Evolutionary conservation across 2,329 filamentous ascomycete species (phyloP), one percentile per base, ranked within the genome.

Genomic region (Apiospora pterosperma): DNA sequence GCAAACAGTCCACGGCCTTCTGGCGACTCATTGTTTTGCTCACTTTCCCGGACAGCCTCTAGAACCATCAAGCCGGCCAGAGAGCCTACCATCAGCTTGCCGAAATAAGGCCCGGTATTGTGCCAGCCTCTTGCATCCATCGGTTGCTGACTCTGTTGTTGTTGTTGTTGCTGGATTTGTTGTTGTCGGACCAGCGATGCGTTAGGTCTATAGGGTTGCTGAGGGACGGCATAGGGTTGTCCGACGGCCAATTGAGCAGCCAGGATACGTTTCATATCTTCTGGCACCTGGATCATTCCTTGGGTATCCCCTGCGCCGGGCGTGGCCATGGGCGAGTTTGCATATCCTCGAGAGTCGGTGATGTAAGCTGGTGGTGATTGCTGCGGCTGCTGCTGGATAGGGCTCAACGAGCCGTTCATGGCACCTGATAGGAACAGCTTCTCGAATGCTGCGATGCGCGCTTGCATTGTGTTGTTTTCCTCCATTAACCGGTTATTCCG

Each of bases 21-120:
- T 6, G 88, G 82, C 1, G 83, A 83, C 61, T 91, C 88, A 59
- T 83, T 85, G 71, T 87, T 85, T 74, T 87, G 78, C 77, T 93
- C 86, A 69, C 89, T 80, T 74, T 91, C 86, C 39, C 84, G 84
- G 63, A 94, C 83, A 1, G 92, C 93, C 78, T 97, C 93, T 70
- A 97, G 80, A 38, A 97, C 85, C 94, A 98, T 97, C 21, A 98
- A 82, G 16, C 93, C 93, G 28, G 94, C 95, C 65, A 98, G 85
- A 21, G 94, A 95, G 48, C 95, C 95, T 5, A 97, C 89, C 92
- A 97, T 96, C 69, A 97, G 84, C 79, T 96, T 97, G 62, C 86
- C 87, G 65, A 86, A 84, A 67, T 88, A 89, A 1, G 84, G 85
- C 14, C 77, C 81, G 6, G 80, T 77, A 66, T 81, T 83, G 62